phyloP scores from a whole-genome alignment of 2,329 filamentous ascomycete species.

The Fusarium pseudograminearum region DNA sequence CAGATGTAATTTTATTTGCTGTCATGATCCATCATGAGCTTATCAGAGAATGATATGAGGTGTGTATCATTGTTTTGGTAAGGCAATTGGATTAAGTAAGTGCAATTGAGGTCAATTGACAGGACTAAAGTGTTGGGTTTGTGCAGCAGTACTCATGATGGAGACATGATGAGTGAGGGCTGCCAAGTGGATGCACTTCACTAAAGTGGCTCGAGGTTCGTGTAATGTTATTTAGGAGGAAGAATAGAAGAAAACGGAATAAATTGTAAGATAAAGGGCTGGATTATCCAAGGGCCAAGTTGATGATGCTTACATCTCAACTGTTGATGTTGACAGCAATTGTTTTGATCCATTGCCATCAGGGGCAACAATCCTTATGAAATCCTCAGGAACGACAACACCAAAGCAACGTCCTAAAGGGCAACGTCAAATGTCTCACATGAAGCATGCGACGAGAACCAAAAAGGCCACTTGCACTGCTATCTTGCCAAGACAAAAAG shows the following conservation, averaged over 20 bases:
- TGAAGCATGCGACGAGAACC: not conserved
- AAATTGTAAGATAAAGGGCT: not conserved
- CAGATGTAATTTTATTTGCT: constrained; percentile 12
- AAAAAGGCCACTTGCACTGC: constrained; percentile 5
- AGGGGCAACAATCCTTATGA: constrained; percentile 26
- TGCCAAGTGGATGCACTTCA: too few species aligned
- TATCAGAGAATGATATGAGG: not conserved
- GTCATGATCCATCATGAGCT: constrained; percentile 1
- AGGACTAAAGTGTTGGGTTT: not conserved
- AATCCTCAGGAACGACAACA: not conserved
- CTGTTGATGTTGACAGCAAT: constrained; percentile 9
- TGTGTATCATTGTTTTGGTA: not conserved
- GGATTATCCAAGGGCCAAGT: not conserved
- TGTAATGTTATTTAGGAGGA: too few species aligned
- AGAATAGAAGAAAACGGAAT: not conserved
- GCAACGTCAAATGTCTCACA: constrained; percentile 23
- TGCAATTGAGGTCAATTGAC: not conserved
- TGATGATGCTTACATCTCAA: constrained; percentile 17
- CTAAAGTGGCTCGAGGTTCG: too few species aligned
- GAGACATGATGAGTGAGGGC: not conserved
- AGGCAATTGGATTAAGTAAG: not conserved
- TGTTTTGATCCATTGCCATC: constrained; percentile 26
- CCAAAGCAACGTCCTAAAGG: constrained; percentile 21
- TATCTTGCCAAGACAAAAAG: constrained; percentile 9
- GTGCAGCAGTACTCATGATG: not conserved